phyloP scores from a whole-genome alignment of 2,329 filamentous ascomycete genomes.

The Penicillium sp. region DNA sequence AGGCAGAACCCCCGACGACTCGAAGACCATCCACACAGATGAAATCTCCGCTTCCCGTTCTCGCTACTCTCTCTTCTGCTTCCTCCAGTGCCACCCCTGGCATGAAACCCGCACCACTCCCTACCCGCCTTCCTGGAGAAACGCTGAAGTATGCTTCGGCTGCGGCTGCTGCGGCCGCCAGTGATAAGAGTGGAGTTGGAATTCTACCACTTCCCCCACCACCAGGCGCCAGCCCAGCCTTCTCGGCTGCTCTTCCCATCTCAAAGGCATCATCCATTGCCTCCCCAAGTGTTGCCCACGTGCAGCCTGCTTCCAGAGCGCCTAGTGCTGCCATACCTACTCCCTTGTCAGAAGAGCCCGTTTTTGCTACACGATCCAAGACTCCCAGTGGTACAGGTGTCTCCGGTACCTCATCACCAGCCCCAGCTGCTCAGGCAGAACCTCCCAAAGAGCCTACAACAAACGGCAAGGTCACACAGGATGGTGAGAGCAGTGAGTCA shows the following conservation, averaged over 20 bases:
- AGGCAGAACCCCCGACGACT: constrained; percentile 59
- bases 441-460: constrained; percentile 44
- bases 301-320: constrained; percentile 48
- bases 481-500: constrained; percentile 68
- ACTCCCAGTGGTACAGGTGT: constrained; percentile 46
- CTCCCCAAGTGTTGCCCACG: constrained; percentile 55
- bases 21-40: constrained; percentile 83
- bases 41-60: constrained; percentile 89
- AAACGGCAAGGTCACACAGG: constrained; percentile 54
- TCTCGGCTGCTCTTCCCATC: constrained; percentile 51
- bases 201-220: constrained; percentile 93
- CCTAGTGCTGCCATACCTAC: constrained; percentile 37
- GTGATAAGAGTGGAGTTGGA: constrained; percentile 82
- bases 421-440: constrained; percentile 50
- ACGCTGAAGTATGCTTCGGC: constrained; percentile 96
- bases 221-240: constrained; percentile 62
- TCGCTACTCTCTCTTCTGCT: constrained; percentile 73
- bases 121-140: constrained; percentile 81
- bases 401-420: constrained; percentile 47
- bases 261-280: constrained; percentile 58
- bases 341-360: constrained; percentile 40
- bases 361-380: constrained; percentile 44
- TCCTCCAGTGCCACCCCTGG: constrained; percentile 52
- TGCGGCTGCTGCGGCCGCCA: constrained; percentile 87
- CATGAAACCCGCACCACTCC: constrained; percentile 93